Base-by-base conservation (phyloP, 257 asterid genomes). In the Oldenlandia corymbosa region DNA sequence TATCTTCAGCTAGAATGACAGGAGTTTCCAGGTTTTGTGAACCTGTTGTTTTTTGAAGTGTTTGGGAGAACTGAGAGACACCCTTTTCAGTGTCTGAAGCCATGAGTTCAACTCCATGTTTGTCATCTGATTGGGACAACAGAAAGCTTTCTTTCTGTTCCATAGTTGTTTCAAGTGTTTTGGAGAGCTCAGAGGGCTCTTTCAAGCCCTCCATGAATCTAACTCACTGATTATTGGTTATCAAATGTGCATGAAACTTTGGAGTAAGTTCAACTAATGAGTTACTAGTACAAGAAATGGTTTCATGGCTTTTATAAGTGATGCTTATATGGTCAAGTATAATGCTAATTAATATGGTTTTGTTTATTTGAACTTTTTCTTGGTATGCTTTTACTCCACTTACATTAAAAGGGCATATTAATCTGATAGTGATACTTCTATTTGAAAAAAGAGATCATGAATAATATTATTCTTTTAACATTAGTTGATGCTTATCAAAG, bases 51-150 rank as follows among this genome's bases (percentile, higher is more conserved):
- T 47, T 60, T 69, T 64, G 81, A 73, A 73, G 75, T 69, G 75
- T 73, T 76, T 72, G 78, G 73, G 78, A 64, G 80, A 71, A 68
- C 81, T 52, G 60, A 36, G 63, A 52, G 34, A 39, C 10, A 12
- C 47, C 67, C 48, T 54, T 54, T 34, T 60, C 71, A 27, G 52
- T 45, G 18, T 31, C 54, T 39, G 52, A 16, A 5, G 28, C 49
- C 18, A 30, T 54, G 41, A 67, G 39, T 31, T 53, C 54, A 26
- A 12, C 48, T 48, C 24, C 32, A 24, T 57, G 20, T 46, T 34
- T 66, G 47, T 47, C 41, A 63, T 52, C 58, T 76, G 72, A 34
- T 71, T 68, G 58, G 50, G 74, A 52, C 53, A 71, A 37, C 67
- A 59, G 61, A 11, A 20, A 36, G 36, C n/a, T 14, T 23, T 20